phyloP scores from a whole-genome alignment of 179 eudicot genomes.

The Corrigiola litoralis region DNA sequence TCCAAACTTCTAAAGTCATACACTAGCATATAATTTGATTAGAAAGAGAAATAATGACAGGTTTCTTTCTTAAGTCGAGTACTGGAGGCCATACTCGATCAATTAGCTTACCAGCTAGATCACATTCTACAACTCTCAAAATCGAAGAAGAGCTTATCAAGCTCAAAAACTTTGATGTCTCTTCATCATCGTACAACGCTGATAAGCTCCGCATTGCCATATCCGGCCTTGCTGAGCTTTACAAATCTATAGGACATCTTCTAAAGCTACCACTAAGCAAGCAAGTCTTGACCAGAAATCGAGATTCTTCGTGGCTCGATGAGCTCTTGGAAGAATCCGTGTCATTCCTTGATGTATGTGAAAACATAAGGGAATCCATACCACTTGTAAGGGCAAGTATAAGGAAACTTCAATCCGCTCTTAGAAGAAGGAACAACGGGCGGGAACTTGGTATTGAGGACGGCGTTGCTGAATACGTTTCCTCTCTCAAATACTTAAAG shows the following conservation, averaged over 20 bases:
- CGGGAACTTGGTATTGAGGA: neutral
- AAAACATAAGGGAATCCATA: constrained; percentile 25
- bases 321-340: constrained; percentile 37
- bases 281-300: constrained; percentile 24
- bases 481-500: constrained; percentile 17
- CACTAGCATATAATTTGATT: no score
- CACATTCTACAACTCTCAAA: constrained; percentile 32
- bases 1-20: neutral
- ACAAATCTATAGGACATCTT: constrained; percentile 41
- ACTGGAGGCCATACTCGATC: constrained; percentile 37
- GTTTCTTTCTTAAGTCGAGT: constrained; percentile 24
- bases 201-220: constrained; percentile 37
- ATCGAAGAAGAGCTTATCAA: constrained; percentile 32
- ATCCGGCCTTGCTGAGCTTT: constrained; percentile 40
- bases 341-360: constrained; percentile 39
- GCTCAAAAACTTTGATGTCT: constrained; percentile 19
- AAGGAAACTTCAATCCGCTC: constrained; percentile 28
- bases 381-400: constrained; percentile 25
- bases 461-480: constrained; percentile 3
- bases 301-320: constrained; percentile 29
- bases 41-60: constrained; percentile 11
- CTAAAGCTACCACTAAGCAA: constrained; percentile 30
- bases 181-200: constrained; percentile 15
- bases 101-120: constrained; percentile 39
- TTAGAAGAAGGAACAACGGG: constrained; percentile 26